Conservation (phyloP, 75 land plant species). For the Larix kaempferi region DNA sequence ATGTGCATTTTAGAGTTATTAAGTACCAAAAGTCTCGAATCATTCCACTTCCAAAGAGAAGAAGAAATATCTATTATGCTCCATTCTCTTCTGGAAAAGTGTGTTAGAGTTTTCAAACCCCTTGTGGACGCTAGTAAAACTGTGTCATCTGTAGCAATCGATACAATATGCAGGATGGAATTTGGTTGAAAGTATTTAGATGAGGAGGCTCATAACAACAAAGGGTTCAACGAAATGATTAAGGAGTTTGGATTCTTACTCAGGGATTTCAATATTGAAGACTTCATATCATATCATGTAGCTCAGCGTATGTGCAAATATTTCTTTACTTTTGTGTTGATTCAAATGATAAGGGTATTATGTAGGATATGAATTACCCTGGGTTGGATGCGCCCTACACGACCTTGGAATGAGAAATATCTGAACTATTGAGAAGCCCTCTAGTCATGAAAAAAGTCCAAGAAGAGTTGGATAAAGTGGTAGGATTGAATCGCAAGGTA, state of each 20-base stretch:
- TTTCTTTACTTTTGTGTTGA: too few relatives aligned
- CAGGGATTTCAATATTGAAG: constrained; percentile 21
- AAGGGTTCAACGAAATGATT: constrained; percentile 16
- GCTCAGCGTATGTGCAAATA: too few relatives aligned
- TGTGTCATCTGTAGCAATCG: not conserved
- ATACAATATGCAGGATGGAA: constrained; percentile 18
- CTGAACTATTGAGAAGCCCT: constrained; percentile 57
- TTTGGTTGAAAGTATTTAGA: constrained; percentile 18
- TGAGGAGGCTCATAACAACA: not conserved
- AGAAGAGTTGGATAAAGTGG: constrained; percentile 16
- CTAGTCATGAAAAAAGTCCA: constrained; percentile 25
- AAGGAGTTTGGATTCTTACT: constrained; percentile 12
- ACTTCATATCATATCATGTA: constrained; percentile 10
- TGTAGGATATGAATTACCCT: constrained; percentile 51
- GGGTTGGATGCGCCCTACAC: constrained; percentile 60
- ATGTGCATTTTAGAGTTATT: constrained; percentile 26
- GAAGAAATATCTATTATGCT: constrained; percentile 1
- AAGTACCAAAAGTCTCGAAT: constrained; percentile 15
- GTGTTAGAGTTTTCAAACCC: not conserved
- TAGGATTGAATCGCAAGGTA: not conserved
- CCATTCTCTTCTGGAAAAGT: not conserved
- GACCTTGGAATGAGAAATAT: constrained; percentile 66
- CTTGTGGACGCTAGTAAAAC: not conserved
- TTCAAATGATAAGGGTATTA: not conserved
- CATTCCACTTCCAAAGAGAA: constrained; percentile 5